Evolutionary conservation across 148 eudicot species (phyloP), one percentile per base, ranked within the genome.

Genomic region (Pouteria glomerata): DNA sequence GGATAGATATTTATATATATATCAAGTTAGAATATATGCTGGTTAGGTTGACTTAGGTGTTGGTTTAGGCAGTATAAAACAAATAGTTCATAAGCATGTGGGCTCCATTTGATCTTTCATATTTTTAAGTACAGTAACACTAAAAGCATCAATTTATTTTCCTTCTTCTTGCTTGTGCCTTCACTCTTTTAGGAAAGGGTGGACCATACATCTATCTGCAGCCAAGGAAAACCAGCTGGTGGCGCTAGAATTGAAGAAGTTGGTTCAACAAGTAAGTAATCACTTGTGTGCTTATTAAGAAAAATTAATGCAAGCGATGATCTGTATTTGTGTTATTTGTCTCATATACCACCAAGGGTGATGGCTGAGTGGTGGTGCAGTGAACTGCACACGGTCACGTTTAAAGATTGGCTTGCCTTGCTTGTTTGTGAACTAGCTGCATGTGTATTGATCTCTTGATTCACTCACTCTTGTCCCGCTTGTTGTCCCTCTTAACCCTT

Each of bases 201-300:
- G 1, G 76, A 73, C 66, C 39, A 80, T 64, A 70, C 76, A 62
- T 70, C 82, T 69, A 39, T 16, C 26, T 45, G 41, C 48, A 66
- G 66, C 73, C 57, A 34, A 27, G 67, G 44, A 59, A 82, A 79
- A 71, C 74, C 80, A 50, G 72, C 37, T 63, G 67, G 48, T 51
- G 78, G 60, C 68, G 45, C 81, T 69, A 63, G 66, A 73, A 74
- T 70, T 67, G 85, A 82, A 68, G 76, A 72, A 66, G 57, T 37
- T 59, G 44, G 64, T 69, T 75, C 80, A 55, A 68, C 75, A 52
- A 79, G 96, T 90, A 88, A 69, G 88, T 76, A 42, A 42, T 65
- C 21, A 29, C 58, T 68, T 50, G n/a, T 60, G 65, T 13, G 24
- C n/a, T 56, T 57, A 52, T 62, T 31, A 68, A 68, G 35, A 16